Evolutionary conservation across 225 moss, liverwort and hornwort genomes (phyloP).

Genomic region (Asterella californica): DNA sequence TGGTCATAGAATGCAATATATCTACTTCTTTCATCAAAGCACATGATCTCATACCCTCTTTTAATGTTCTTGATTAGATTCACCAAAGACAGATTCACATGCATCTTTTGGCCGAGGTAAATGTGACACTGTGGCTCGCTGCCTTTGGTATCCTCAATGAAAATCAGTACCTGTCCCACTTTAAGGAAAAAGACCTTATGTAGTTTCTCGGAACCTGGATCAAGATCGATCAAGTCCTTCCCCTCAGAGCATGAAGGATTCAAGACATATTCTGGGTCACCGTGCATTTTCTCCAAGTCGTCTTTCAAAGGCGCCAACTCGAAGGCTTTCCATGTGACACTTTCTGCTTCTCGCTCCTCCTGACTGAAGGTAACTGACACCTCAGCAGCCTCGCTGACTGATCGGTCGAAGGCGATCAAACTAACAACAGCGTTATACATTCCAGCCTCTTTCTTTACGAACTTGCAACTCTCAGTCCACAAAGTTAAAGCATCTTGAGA

Average conservation of each 20-base stretch:
- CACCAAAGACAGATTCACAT: neutral
- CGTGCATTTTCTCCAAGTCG: constrained; percentile 28
- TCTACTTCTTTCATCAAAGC: constrained; percentile 45
- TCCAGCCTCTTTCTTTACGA: neutral
- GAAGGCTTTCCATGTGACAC: constrained; percentile 27
- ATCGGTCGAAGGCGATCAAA: no score
- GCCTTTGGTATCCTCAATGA: constrained; percentile 11
- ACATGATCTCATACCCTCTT: constrained; percentile 33
- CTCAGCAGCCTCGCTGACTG: neutral
- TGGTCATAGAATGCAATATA: constrained; percentile 42
- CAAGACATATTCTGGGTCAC: constrained; percentile 11
- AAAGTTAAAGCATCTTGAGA: neutral
- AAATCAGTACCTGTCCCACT: constrained; percentile 36
- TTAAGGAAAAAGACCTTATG: constrained; percentile 23
- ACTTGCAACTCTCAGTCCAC: neutral
- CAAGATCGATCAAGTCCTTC: constrained; percentile 34
- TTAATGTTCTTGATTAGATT: constrained; percentile 5
- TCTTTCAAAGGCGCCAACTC: constrained; percentile 43
- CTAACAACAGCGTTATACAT: no score
- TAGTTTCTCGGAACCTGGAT: constrained; percentile 25
- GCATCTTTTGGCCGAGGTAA: constrained; percentile 37
- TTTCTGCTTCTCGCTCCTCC: constrained; percentile 28
- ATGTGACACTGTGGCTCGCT: constrained; percentile 11
- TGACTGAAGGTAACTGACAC: neutral
- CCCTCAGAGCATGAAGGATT: constrained; percentile 17